Evolutionary conservation across 2,329 filamentous ascomycete genomes (phyloP).

Genomic region (Neofusicoccum kwambonambiense): DNA sequence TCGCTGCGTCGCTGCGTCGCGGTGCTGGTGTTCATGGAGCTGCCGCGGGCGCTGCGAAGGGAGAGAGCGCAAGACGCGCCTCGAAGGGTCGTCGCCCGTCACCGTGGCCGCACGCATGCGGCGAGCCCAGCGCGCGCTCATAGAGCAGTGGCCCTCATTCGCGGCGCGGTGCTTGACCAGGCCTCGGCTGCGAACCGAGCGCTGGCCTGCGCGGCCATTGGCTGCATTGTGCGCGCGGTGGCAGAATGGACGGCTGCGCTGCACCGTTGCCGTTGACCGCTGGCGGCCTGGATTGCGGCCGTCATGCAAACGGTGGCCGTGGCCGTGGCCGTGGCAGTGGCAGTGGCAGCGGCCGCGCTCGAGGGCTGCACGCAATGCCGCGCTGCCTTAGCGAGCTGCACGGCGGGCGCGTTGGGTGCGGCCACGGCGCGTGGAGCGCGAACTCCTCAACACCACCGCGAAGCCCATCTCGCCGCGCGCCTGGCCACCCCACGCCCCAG

Average conservation of each 20-base stretch:
- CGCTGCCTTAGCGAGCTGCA: slow-evolving; percentile 1
- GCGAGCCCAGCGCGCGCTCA: background rate
- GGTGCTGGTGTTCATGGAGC: background rate
- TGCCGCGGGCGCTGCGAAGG: background rate
- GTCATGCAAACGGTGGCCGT: background rate
- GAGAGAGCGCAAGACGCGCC: background rate
- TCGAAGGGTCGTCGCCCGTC: background rate
- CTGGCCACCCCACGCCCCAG: background rate
- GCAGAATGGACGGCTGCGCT: background rate
- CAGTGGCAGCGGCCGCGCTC: background rate
- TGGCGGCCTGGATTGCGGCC: background rate
- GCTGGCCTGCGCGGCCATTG: background rate
- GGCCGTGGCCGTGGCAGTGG: too few species aligned
- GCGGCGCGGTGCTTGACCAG: background rate
- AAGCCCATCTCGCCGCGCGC: background rate
- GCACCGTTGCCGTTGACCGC: background rate
- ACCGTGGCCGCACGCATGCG: background rate
- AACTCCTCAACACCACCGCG: background rate
- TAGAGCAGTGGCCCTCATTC: background rate
- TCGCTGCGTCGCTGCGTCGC: background rate
- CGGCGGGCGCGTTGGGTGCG: background rate
- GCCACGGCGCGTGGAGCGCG: background rate
- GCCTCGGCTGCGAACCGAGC: slow-evolving; percentile 2
- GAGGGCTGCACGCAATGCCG: background rate
- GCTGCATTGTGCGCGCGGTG: background rate